Base-by-base conservation (phyloP, 345 rosid genomes). In the Gossypium sturtianum region DNA sequence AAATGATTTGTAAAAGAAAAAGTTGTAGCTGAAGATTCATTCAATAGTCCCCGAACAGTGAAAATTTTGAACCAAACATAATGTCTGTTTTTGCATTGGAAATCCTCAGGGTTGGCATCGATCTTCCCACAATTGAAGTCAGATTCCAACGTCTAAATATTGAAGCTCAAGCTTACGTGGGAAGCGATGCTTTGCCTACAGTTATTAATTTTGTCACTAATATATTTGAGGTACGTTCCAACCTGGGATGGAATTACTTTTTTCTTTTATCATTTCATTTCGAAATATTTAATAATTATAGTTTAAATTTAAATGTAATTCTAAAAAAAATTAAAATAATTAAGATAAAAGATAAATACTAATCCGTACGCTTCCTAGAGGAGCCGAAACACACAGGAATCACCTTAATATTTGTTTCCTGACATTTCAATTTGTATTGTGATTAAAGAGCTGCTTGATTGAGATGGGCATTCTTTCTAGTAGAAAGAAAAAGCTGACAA, bases 81-180 rank as follows among this genome's bases (percentile, higher is more conserved):
- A 34, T 34, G 41, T 34, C 41, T 34, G 41, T 0, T 15, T 68
- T 68, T 49, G 3, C 57, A 8, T 69, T 69, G 54, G 12, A 6
- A 2, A 5, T 67, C 48, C 12, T 63, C 77, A 86, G 92, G 73
- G 92, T 88, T 66, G 88, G 92, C 43, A 82, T 88, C 7, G 74
- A 81, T 0, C 49, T 83, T 51, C 92, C 92, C 7, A 80, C 87
- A 1, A 81, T 85, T 10, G 88, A 86, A 81, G 89, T 88, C 4
- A 78, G 89, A 72, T 88, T 78, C 34, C 83, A 88, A 76, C 80
- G 83, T 74, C 63, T 88, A 41, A 84, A 78, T 53, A 25, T 86
- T 17, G 86, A 84, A 74, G 85, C 87, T 47, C 79, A 83, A 53
- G 85, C 86, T 5, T 51, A 76, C 69, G 84, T 72, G 9, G 92